Percentiles rank a stretch among this genome's conserved stretches.
Conservation (phyloP, 257 asterid species). For the Lycium barbarum region DNA sequence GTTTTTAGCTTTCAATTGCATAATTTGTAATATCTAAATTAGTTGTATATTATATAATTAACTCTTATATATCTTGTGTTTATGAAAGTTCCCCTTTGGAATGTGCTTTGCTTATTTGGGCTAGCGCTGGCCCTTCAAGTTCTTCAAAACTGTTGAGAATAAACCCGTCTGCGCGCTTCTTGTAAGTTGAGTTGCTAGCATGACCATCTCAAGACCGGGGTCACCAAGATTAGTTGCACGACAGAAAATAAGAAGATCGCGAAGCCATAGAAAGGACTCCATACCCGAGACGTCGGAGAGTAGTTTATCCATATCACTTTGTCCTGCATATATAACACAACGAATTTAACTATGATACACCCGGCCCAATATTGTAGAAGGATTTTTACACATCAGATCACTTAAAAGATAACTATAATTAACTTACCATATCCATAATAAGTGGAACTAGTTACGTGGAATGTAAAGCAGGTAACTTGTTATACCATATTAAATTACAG, state of each 20-base stretch:
- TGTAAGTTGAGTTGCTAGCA: slow-evolving; percentile 32
- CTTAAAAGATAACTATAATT: not conserved
- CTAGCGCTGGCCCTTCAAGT: slow-evolving; percentile 40
- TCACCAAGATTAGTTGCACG: slow-evolving; percentile 28
- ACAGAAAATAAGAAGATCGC: slow-evolving; percentile 43
- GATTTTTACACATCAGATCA: not conserved
- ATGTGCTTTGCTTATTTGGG: slow-evolving; percentile 32
- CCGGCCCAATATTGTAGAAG: not conserved
- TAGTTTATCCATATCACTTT: slow-evolving; percentile 35
- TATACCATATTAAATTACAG: no score
- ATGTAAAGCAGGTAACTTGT: not conserved
- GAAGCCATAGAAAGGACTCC: slow-evolving; percentile 37
- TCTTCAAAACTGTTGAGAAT: slow-evolving; percentile 48
- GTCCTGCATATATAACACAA: slow-evolving; percentile 25
- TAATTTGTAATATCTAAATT: no score
- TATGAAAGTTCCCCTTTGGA: not conserved
- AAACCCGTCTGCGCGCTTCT: slow-evolving; percentile 35
- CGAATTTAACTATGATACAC: not conserved
- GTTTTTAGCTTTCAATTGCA: no score
- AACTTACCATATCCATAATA: not conserved
- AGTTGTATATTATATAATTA: no score
- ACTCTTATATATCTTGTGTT: no score
- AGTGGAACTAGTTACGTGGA: not conserved
- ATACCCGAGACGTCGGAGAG: slow-evolving; percentile 32
- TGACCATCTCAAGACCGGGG: slow-evolving; percentile 26